These are phyloP conservation scores for Gastrodia elata DNA, from an alignment of 106 monocot species.

Conservation along the genomic window DNA sequence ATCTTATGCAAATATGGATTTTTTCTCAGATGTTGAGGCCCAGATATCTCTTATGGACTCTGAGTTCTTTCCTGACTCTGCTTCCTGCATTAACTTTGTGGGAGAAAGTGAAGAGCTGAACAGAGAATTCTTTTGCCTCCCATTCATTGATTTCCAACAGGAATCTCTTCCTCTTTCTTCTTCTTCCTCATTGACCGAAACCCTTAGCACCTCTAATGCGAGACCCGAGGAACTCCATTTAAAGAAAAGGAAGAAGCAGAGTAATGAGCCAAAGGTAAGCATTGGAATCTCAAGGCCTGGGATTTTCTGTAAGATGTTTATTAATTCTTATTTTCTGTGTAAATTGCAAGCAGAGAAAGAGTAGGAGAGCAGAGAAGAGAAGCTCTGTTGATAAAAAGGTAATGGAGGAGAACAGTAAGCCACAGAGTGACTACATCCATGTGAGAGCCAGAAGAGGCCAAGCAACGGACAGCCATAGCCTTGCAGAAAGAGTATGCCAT, in stretches of 20 bases:
- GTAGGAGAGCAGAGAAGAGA: neutral
- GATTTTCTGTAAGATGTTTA: neutral
- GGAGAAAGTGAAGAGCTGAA: neutral
- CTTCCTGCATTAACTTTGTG: neutral
- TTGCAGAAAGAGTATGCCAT: neutral
- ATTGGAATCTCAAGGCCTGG: neutral
- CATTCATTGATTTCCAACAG: neutral
- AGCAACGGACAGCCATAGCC: conserved; percentile 3
- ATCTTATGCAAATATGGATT: neutral
- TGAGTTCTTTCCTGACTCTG: neutral
- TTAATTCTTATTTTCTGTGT: neutral
- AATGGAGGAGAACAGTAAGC: neutral
- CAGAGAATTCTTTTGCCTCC: neutral
- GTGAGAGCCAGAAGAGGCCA: neutral
- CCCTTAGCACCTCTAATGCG: neutral
- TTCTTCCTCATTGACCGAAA: neutral
- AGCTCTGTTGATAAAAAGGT: neutral
- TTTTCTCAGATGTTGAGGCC: neutral
- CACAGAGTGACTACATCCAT: neutral
- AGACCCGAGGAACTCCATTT: neutral
- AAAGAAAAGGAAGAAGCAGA: neutral
- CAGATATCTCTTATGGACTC: neutral
- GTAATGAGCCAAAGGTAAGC: neutral
- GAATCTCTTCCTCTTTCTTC: neutral
- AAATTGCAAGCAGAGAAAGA: neutral